These are phyloP conservation scores for Arctostaphylos glauca DNA, from an alignment of 148 eudicot species.

Conservation along the genomic window DNA sequence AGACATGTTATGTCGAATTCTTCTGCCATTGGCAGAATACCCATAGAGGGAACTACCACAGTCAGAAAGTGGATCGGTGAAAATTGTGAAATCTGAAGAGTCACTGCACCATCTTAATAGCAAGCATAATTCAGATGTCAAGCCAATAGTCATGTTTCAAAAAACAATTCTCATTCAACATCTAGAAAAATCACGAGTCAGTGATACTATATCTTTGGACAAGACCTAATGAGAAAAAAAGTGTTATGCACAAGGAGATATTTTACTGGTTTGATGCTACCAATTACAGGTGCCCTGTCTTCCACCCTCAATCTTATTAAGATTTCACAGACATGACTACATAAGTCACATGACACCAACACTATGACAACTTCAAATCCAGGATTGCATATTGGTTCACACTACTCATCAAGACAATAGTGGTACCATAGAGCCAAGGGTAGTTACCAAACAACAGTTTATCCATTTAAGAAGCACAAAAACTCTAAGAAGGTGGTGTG, in stretches of 20 bases:
- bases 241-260: not conserved
- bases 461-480: not conserved
- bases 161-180: not conserved
- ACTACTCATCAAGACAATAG: not conserved
- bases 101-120: not conserved
- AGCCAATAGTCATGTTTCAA: not conserved
- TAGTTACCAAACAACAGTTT: not conserved
- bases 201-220: not conserved
- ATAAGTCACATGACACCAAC: not conserved
- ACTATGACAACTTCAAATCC: not conserved
- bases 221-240: not conserved
- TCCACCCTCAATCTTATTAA: not conserved
- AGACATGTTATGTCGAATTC: not conserved
- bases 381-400: not conserved
- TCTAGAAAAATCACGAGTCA: not conserved
- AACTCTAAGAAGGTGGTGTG: not conserved
- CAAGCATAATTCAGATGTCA: not conserved
- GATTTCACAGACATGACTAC: not conserved
- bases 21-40: not conserved
- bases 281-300: not conserved
- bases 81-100: not conserved
- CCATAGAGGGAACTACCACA: not conserved
- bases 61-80: not conserved
- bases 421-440: not conserved
- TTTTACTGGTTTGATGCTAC: no score